phyloP scores from a whole-genome alignment of 345 rosid species.

The Gossypioides kirkii region DNA sequence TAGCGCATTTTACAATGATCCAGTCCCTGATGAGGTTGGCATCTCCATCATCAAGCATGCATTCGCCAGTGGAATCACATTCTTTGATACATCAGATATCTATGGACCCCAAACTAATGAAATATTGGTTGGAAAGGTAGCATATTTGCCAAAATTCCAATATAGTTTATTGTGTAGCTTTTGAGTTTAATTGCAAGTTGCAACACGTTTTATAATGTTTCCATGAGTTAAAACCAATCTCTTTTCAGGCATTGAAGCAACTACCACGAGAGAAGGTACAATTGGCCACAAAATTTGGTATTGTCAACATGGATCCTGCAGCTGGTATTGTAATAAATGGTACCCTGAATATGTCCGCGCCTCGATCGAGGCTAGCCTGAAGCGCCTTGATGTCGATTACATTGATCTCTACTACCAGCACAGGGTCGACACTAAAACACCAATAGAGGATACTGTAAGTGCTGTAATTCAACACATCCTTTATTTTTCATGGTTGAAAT shows the following conservation, averaged over 20 bases:
- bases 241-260: conserved; percentile 29
- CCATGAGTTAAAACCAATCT: too few relatives aligned
- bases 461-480: conserved; percentile 3
- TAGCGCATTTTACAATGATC: conserved; percentile 8
- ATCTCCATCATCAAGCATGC: conserved; percentile 30
- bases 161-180: too few relatives aligned
- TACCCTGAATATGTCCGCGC: conserved; percentile 25
- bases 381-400: too few relatives aligned
- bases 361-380: neutral
- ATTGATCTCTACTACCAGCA: too few relatives aligned
- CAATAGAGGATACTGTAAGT: too few relatives aligned
- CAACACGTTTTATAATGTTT: too few relatives aligned
- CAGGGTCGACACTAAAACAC: too few relatives aligned
- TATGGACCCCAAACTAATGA: conserved; percentile 35
- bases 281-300: conserved; percentile 37
- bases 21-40: conserved; percentile 28
- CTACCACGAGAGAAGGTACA: conserved; percentile 30
- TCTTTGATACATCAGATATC: conserved; percentile 32
- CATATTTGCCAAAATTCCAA: neutral
- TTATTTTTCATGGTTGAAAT: neutral
- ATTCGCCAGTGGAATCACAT: conserved; percentile 26
- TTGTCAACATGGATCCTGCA: neutral
- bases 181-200: too few relatives aligned
- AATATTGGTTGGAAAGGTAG: conserved; percentile 28
- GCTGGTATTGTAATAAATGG: conserved; percentile 8